Evolutionary conservation across 345 rosid species (phyloP).

Genomic region (Cardamine resedifolia): DNA sequence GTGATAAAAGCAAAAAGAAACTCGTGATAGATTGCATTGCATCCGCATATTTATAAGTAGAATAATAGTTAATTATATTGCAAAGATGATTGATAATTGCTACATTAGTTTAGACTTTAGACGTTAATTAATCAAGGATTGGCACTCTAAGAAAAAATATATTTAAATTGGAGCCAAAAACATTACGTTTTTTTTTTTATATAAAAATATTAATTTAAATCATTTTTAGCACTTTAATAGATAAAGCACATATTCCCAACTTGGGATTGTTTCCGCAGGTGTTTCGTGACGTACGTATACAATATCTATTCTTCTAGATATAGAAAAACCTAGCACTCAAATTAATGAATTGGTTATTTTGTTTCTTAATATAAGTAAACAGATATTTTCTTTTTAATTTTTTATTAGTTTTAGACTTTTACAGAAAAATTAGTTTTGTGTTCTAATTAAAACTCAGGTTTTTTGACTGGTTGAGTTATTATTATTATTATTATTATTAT

Average conservation of each 20-base stretch:
- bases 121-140: background rate
- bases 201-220: background rate
- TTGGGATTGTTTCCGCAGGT: background rate
- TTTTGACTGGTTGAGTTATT: background rate
- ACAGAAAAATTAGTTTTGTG: background rate
- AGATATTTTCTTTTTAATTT: background rate
- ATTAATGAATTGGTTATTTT: background rate
- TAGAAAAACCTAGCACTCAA: background rate
- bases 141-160: background rate
- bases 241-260: background rate
- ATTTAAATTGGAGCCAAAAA: background rate
- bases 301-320: background rate
- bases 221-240: background rate
- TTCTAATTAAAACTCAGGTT: background rate
- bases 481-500: no score
- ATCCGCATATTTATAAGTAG: background rate
- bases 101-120: background rate
- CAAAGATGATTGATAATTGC: background rate
- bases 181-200: no score
- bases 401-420: no score
- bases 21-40: background rate
- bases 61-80: background rate
- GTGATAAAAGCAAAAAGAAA: background rate
- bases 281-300: background rate
- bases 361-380: background rate